Conservation (phyloP, 306 rosid species). For the Vigna mungo region DNA sequence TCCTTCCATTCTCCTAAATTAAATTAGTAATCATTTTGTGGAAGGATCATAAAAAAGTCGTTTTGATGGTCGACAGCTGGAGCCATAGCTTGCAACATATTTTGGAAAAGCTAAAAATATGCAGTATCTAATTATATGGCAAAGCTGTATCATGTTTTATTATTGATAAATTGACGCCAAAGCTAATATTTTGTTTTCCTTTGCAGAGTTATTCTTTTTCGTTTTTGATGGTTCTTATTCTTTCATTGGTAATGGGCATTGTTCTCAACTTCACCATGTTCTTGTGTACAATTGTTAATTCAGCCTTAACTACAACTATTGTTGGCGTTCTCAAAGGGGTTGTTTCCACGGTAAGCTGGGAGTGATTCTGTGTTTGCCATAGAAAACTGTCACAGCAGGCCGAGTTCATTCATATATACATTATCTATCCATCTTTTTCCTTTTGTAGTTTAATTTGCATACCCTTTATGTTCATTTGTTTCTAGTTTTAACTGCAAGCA, state of each 20-base stretch:
- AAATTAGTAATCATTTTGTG: slow-evolving; percentile 7
- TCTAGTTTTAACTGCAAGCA: background rate
- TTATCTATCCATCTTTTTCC: background rate
- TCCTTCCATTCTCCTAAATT: slow-evolving; percentile 25
- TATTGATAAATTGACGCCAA: slow-evolving; percentile 1
- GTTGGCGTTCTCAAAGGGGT: slow-evolving; percentile 99
- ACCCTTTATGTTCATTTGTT: background rate
- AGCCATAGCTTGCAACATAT: slow-evolving; percentile 24
- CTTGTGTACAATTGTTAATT: slow-evolving; percentile 93
- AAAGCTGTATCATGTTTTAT: background rate
- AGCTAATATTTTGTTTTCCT: slow-evolving; percentile 35
- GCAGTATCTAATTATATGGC: slow-evolving; percentile 30
- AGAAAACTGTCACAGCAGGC: slow-evolving; percentile 24
- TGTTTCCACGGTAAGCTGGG: slow-evolving; percentile 82
- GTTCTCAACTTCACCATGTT: slow-evolving; percentile 98
- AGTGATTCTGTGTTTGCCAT: slow-evolving; percentile 32
- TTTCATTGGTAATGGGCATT: slow-evolving; percentile 91
- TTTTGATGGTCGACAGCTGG: slow-evolving; percentile 31
- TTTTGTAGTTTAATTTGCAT: slow-evolving; percentile 11
- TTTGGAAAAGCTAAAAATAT: slow-evolving; percentile 26
- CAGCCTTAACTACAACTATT: slow-evolving; percentile 92
- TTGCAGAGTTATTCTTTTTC: slow-evolving; percentile 83
- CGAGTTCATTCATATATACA: background rate
- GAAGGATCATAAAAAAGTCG: slow-evolving; percentile 11
- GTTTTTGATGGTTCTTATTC: slow-evolving; percentile 74